A percentile compares a stretch with the other conserved stretches of the same genome.
These are phyloP conservation scores for Tolypocladium ophioglossoides DNA, from an alignment of 2,329 filamentous ascomycete genomes.

Conservation along the genomic window DNA sequence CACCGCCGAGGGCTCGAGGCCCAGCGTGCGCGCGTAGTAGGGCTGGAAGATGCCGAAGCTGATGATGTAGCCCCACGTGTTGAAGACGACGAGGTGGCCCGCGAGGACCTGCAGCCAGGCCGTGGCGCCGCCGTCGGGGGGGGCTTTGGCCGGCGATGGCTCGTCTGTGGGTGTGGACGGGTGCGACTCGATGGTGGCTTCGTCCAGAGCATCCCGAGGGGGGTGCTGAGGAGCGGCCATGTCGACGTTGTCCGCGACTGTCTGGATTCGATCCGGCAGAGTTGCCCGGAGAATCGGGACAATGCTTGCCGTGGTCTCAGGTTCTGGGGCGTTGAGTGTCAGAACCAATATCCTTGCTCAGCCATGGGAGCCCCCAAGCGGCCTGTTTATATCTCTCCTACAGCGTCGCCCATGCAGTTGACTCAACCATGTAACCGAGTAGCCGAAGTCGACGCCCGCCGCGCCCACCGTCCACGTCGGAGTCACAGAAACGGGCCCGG, in stretches of 20 bases:
- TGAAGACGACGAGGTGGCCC: constrained; percentile 26
- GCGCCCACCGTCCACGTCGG: neutral
- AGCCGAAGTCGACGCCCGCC: neutral
- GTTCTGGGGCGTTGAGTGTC: neutral
- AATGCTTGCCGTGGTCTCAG: neutral
- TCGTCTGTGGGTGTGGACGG: neutral
- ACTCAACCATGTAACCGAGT: neutral
- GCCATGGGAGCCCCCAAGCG: neutral
- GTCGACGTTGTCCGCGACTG: neutral
- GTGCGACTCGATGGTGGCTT: neutral
- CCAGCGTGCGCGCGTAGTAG: constrained; percentile 24
- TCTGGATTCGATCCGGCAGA: neutral
- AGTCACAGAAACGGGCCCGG: no score
- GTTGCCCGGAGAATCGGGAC: neutral
- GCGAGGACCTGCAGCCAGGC: constrained; percentile 29
- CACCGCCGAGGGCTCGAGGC: constrained; percentile 23
- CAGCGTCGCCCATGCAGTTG: neutral
- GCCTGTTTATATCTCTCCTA: neutral
- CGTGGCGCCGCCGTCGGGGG: constrained; percentile 23
- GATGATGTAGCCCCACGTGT: constrained; percentile 27
- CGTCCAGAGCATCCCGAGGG: neutral
- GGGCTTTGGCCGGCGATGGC: constrained; percentile 1
- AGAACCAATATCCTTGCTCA: neutral
- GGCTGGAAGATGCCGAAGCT: constrained; percentile 29
- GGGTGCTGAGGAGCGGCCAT: neutral